Conservation (phyloP, 2,329 filamentous ascomycete species). For the Sclerotinia subarctica region DNA sequence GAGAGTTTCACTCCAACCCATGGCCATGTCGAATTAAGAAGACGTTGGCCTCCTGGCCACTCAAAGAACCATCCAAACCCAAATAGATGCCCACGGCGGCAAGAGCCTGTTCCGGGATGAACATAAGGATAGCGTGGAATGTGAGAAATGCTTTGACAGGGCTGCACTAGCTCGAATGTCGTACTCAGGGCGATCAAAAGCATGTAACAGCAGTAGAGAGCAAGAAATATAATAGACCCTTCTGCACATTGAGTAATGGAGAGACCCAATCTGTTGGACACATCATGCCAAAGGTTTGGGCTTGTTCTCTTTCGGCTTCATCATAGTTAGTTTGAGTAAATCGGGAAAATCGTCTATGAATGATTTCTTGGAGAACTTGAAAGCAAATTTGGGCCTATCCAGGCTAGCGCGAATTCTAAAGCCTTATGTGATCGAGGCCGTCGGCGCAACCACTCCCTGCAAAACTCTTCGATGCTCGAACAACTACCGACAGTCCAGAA, state of each 20-base stretch:
- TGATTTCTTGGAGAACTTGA: background rate
- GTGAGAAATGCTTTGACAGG: background rate
- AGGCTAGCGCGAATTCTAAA: background rate
- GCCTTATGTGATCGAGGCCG: background rate
- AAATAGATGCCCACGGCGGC: conserved; percentile 24
- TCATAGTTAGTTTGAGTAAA: background rate
- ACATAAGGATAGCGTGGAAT: conserved; percentile 4
- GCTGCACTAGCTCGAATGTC: background rate
- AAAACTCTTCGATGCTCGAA: background rate
- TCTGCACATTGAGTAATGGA: background rate
- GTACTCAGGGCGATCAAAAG: conserved; percentile 6
- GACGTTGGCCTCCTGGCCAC: conserved; percentile 30
- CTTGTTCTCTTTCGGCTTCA: background rate
- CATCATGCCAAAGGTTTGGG: background rate
- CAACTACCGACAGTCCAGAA: background rate
- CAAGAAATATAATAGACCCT: background rate
- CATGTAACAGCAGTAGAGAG: background rate
- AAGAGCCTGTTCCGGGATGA: background rate
- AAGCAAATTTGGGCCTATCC: background rate
- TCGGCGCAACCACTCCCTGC: background rate
- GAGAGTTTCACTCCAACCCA: conserved; percentile 32
- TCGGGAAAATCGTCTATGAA: background rate
- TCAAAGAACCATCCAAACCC: conserved; percentile 33
- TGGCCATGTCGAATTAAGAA: conserved; percentile 33
- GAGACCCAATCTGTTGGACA: background rate